A percentile compares a stretch with the other conserved stretches of the same genome.
Conservation (phyloP, 345 rosid species). For the Limnanthes douglasii region DNA sequence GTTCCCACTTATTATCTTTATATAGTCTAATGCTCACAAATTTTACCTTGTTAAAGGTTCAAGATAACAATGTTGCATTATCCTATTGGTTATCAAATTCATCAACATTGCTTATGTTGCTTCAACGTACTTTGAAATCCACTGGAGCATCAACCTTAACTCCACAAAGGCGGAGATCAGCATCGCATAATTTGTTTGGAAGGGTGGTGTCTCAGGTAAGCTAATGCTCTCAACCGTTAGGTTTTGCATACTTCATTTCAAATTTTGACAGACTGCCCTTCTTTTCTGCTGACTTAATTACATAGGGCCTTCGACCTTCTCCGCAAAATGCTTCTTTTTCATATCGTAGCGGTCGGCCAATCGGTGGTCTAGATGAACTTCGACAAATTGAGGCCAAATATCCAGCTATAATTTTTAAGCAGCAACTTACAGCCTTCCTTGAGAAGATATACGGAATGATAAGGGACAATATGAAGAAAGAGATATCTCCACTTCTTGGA, state of each 20-base stretch:
- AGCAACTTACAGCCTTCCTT: slow-evolving; percentile 96
- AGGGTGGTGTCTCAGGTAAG: slow-evolving; percentile 84
- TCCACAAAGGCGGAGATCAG: slow-evolving; percentile 54
- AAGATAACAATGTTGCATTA: slow-evolving; percentile 55
- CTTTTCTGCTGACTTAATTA: slow-evolving; percentile 9
- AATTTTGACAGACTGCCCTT: not conserved
- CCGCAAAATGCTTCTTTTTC: slow-evolving; percentile 82
- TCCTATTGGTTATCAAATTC: slow-evolving; percentile 93
- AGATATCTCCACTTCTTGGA: slow-evolving; percentile 82
- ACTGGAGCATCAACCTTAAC: slow-evolving; percentile 57
- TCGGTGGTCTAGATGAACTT: slow-evolving; percentile 40
- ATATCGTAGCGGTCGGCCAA: slow-evolving; percentile 44
- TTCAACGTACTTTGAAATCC: slow-evolving; percentile 85
- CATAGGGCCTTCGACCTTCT: slow-evolving; percentile 70
- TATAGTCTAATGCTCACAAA: slow-evolving; percentile 12
- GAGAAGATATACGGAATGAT: slow-evolving; percentile 99
- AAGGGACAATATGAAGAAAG: slow-evolving; percentile 87
- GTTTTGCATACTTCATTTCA: not conserved
- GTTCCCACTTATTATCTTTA: too few species aligned
- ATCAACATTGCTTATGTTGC: slow-evolving; percentile 62
- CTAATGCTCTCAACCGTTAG: not conserved
- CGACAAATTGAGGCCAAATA: slow-evolving; percentile 92
- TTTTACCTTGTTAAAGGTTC: slow-evolving; percentile 32
- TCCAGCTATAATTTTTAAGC: slow-evolving; percentile 92
- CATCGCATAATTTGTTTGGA: slow-evolving; percentile 66